Evolutionary conservation across 2,329 filamentous ascomycete species (phyloP), one percentile per base, ranked within the genome.

Genomic region (Pleochaeta shiraiana): DNA sequence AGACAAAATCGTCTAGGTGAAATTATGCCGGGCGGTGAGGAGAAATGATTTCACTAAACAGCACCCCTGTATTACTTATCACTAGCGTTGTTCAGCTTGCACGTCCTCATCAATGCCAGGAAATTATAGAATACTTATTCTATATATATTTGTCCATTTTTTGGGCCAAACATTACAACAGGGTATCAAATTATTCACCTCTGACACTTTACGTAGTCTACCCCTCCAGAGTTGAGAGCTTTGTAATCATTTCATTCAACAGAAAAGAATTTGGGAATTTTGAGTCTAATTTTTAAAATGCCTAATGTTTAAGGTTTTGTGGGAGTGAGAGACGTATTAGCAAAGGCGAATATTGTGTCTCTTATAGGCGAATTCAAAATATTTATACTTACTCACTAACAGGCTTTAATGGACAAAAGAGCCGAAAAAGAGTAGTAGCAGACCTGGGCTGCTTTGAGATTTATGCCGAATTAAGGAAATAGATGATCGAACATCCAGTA

Each of bases 401-500:
- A 43, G 16, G 39, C 16, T 43, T 1, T 14, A 19, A 19, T n/a
- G 7, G 16, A 1, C 16, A 43, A 43, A 1, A 43, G 39, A 19
- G 21, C 14, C 16, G 21, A 43, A 19, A 43, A 43, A 43, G 39
- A 3, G 21, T 19, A 3, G 21, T 19, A 43, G 39, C 21, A 19
- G 14, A 43, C 16, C 39, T 43, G 9, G 39, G 21, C 7, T 43
- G 21, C 39, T 57, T 30, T 33, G 19, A 30, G 4, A 31, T 33
- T n/a, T n/a, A n/a, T n/a, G n/a, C n/a, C n/a, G n/a, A n/a, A n/a
- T n/a, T 30, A 57, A 19, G 39, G 39, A 39, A 9, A 43, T 70
- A 69, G 66, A 71, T 70, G 70, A 66, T 64, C 64, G 66, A 67
- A 61, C 65, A 33, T 50, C 43, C 57, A 21, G 37, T 43, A n/a